These are phyloP conservation scores for Candida yuanshanica DNA, from an alignment of 805 yeast species.

Conservation along the genomic window DNA sequence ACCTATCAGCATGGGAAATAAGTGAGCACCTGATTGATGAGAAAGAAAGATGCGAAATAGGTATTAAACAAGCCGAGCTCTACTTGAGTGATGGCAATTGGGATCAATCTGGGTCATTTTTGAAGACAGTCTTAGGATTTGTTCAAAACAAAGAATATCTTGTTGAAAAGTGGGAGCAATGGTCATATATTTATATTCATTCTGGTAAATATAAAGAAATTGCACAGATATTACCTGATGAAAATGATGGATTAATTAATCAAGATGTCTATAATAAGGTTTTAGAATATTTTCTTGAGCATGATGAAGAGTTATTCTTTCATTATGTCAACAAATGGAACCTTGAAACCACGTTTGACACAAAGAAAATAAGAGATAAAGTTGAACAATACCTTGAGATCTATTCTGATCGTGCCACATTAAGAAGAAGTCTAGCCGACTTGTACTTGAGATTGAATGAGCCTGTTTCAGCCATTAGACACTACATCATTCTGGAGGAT, in stretches of 20 bases:
- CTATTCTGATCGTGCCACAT: constrained; percentile 18
- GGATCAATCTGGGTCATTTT: constrained; percentile 48
- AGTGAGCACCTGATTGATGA: constrained; percentile 51
- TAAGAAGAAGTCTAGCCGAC: constrained; percentile 42
- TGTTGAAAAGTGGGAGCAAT: constrained; percentile 55
- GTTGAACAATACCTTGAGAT: constrained; percentile 25
- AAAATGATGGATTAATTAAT: constrained; percentile 25
- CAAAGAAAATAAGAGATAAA: constrained; percentile 35
- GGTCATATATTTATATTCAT: constrained; percentile 50
- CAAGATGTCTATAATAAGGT: constrained; percentile 39
- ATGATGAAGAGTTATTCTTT: constrained; percentile 28
- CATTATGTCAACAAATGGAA: constrained; percentile 29
- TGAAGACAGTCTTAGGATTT: constrained; percentile 34
- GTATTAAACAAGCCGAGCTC: constrained; percentile 44
- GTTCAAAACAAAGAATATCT: constrained; percentile 21
- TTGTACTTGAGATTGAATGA: constrained; percentile 54
- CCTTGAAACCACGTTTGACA: constrained; percentile 41
- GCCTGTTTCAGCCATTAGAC: constrained; percentile 58
- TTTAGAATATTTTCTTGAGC: constrained; percentile 26
- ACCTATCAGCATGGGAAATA: constrained; percentile 72
- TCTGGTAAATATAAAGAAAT: constrained; percentile 40
- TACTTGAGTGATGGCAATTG: constrained; percentile 43
- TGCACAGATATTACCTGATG: constrained; percentile 51
- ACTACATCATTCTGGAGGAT: constrained; percentile 54
- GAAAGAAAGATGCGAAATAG: constrained; percentile 50